Evolutionary conservation across 129 eudicot species (phyloP), one percentile per base, ranked within the genome.

Genomic region (Helichrysum umbraculigerum): DNA sequence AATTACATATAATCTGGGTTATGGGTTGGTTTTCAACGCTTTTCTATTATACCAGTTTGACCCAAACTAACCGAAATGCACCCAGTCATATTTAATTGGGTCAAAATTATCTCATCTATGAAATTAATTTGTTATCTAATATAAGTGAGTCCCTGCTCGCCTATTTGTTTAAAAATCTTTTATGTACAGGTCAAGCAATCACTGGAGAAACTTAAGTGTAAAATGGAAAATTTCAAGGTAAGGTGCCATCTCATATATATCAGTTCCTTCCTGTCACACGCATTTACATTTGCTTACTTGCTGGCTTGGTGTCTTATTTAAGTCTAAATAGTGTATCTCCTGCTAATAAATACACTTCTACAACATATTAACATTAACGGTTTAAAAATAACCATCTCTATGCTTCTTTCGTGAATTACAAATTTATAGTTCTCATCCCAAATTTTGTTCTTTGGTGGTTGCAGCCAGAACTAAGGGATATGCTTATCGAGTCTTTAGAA

Each of bases 171-270:
- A 42, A 8, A 76, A 56, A 29, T 66, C 41, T 75, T 74, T 74
- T 74, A 7, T 81, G 29, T 79, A 56, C 94, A 92, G 98, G 80
- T 83, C 72, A 82, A 83, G 84, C 76, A 86, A 80, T 77, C 87
- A 78, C 51, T 85, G 75, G 87, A 90, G 78, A 73, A 62, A 50
- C 71, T 86, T 47, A 86, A 83, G 85, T 3, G 74, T 68, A 84
- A 70, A 79, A 81, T 86, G 59, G 76, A 77, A 15, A 81, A 57
- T 72, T 79, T 76, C 41, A 83, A 89, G 96, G 97, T 92, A 15
- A 25, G 71, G 70, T 56, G 58, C 33, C 62, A 6, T 25, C 8
- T n/a, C 30, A 33, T 60, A 68, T 17, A 21, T 7, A 39, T 17
- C 7, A 11, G 51, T 65, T 44, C 44, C 39, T 20, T 20, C 51